phyloP scores from a whole-genome alignment of 129 eudicot genomes.

The Chrysanthemum seticuspe region DNA sequence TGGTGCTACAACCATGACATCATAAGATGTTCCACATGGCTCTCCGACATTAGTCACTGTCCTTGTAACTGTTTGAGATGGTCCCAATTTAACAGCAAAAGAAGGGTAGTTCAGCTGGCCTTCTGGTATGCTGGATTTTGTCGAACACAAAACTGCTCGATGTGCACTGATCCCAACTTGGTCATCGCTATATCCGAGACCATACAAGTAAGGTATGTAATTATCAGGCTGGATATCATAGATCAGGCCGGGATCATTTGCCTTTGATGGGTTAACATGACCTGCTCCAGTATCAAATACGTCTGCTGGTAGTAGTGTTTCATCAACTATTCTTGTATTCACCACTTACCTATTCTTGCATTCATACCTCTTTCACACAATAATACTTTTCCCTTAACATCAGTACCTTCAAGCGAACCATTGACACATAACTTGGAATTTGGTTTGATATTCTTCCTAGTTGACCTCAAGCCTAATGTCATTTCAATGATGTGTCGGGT shows the following conservation, averaged over 20 bases:
- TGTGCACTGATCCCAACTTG: slow-evolving; percentile 2
- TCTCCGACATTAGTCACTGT: slow-evolving; percentile 36
- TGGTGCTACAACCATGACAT: slow-evolving; percentile 19
- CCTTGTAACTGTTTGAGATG: slow-evolving; percentile 29
- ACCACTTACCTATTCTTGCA: too few species aligned
- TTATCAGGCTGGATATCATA: slow-evolving; percentile 50
- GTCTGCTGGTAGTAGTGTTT: background rate
- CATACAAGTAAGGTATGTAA: slow-evolving; percentile 26
- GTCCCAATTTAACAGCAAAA: slow-evolving; percentile 14
- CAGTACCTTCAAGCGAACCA: too few species aligned
- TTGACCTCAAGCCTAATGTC: too few species aligned
- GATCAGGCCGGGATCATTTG: background rate
- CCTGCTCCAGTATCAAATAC: background rate
- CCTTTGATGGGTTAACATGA: slow-evolving; percentile 5
- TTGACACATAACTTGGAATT: too few species aligned
- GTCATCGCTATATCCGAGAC: background rate
- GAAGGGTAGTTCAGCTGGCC: slow-evolving; percentile 15
- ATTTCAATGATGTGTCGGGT: too few species aligned
- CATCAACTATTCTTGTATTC: background rate
- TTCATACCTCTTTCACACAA: too few species aligned
- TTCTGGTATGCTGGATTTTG: slow-evolving; percentile 13
- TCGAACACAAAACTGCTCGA: background rate
- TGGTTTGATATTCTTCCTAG: too few species aligned
- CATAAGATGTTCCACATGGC: background rate
- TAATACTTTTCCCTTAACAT: too few species aligned